phyloP scores from a whole-genome alignment of 2,329 filamentous ascomycete species.

The Nigrospora osmanthi region DNA sequence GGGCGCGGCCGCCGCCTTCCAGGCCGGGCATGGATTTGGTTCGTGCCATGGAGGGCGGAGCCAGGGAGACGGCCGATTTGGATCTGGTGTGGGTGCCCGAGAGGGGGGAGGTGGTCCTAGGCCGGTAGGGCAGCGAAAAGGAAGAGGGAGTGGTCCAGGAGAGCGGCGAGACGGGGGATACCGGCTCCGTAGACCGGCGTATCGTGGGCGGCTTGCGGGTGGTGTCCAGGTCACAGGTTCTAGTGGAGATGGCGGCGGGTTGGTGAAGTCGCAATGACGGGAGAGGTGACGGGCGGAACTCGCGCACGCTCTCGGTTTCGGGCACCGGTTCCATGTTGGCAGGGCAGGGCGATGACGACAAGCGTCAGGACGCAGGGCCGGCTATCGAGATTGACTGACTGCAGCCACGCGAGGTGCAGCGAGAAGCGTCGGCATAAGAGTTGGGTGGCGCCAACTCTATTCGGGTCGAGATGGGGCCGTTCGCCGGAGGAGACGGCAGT shows the following conservation, averaged over 20 bases:
- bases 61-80: slow-evolving; percentile 46
- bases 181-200: slow-evolving; percentile 52
- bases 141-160: slow-evolving; percentile 35
- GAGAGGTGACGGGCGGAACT: slow-evolving; percentile 51
- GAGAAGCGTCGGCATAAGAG: too few species aligned
- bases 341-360: too few species aligned
- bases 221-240: slow-evolving; percentile 1
- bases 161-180: slow-evolving; percentile 40
- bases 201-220: slow-evolving; percentile 42
- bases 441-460: too few species aligned
- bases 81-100: slow-evolving; percentile 50
- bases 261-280: slow-evolving; percentile 42
- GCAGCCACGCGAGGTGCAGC: too few species aligned
- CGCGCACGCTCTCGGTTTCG: slow-evolving; percentile 61
- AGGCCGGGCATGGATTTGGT: slow-evolving; percentile 59
- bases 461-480: too few species aligned
- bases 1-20: slow-evolving; percentile 49
- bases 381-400: too few species aligned
- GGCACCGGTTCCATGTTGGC: slow-evolving; percentile 57
- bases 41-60: slow-evolving; percentile 50
- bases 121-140: slow-evolving; percentile 45
- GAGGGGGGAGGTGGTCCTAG: slow-evolving; percentile 55
- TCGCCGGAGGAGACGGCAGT: too few species aligned
- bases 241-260: slow-evolving; percentile 23
- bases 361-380: too few species aligned